Conservation (phyloP, 805 yeast genomes). For the Dipodascus albidus region DNA sequence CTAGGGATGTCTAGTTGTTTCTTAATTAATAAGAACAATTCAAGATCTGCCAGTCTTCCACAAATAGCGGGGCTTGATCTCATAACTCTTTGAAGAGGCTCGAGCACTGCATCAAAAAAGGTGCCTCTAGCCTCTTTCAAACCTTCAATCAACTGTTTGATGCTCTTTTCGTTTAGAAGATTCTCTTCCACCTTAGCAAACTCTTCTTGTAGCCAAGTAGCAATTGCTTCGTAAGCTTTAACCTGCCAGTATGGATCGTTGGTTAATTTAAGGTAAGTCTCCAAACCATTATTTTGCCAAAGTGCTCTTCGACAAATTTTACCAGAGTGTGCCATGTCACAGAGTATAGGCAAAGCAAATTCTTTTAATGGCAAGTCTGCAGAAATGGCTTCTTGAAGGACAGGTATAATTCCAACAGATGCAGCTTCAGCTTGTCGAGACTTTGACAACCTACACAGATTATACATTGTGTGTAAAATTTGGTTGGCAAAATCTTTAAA, state of each 20-base stretch:
- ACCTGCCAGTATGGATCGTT: slow-evolving; percentile 48
- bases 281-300: slow-evolving; percentile 29
- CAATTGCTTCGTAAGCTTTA: slow-evolving; percentile 40
- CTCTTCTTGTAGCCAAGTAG: slow-evolving; percentile 26
- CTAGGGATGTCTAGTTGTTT: slow-evolving; percentile 8
- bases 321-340: slow-evolving; percentile 40
- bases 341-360: slow-evolving; percentile 40
- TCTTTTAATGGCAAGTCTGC: slow-evolving; percentile 37
- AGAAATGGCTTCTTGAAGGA: slow-evolving; percentile 29
- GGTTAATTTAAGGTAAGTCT: slow-evolving; percentile 29
- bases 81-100: slow-evolving; percentile 12
- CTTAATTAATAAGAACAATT: slow-evolving; percentile 8
- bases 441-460: slow-evolving; percentile 39
- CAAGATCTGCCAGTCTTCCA: slow-evolving; percentile 5
- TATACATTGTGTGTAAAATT: slow-evolving; percentile 38
- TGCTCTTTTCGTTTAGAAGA: slow-evolving; percentile 6
- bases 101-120: slow-evolving; percentile 12
- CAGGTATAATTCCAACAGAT: slow-evolving; percentile 35
- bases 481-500: slow-evolving; percentile 34
- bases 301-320: slow-evolving; percentile 29
- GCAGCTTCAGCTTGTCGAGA: slow-evolving; percentile 36
- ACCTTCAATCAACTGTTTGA: slow-evolving; percentile 12
- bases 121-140: slow-evolving; percentile 11
- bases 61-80: slow-evolving; percentile 10
- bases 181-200: slow-evolving; percentile 11